Percentiles rank a stretch among this genome's conserved stretches.
These are phyloP conservation scores for Fusarium verticillioides DNA, from an alignment of 2,329 filamentous ascomycete genomes.

Conservation along the genomic window DNA sequence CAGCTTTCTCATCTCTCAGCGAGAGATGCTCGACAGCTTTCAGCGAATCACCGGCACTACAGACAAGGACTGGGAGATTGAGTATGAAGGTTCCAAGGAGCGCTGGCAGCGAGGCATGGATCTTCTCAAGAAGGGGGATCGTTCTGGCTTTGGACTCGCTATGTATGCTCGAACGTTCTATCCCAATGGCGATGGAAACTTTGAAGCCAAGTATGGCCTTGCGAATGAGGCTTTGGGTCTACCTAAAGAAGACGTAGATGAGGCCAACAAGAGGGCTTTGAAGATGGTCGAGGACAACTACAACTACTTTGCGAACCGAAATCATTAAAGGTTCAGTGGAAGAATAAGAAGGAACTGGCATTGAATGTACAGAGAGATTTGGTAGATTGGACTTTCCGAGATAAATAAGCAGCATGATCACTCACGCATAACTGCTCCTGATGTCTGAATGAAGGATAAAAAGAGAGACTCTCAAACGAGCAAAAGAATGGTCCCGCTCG, in stretches of 20 bases:
- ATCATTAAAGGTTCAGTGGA: background rate
- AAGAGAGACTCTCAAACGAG: rapidly evolving
- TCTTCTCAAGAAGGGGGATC: constrained; percentile 54
- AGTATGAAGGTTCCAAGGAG: constrained; percentile 56
- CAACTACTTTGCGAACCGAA: constrained; percentile 37
- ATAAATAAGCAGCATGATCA: rapidly evolving
- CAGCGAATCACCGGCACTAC: constrained; percentile 67
- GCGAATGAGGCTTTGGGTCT: constrained; percentile 66
- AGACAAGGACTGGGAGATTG: constrained; percentile 63
- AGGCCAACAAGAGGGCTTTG: constrained; percentile 61
- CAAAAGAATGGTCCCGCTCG: constrained; percentile 38
- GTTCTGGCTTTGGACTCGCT: constrained; percentile 56
- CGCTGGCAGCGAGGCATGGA: constrained; percentile 61
- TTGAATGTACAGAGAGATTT: rapidly evolving
- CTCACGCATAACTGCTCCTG: background rate
- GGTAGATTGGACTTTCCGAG: background rate
- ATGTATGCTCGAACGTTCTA: constrained; percentile 69
- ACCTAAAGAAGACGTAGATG: constrained; percentile 68
- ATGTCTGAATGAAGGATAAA: background rate
- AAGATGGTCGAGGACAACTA: constrained; percentile 49
- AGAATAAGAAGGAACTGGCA: background rate
- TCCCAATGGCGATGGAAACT: constrained; percentile 54
- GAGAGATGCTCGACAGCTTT: constrained; percentile 71
- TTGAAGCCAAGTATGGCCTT: constrained; percentile 51
- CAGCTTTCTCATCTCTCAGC: constrained; percentile 69